Evolutionary conservation across 305 asterid genomes (phyloP).

Genomic region (Rubia occidens): DNA sequence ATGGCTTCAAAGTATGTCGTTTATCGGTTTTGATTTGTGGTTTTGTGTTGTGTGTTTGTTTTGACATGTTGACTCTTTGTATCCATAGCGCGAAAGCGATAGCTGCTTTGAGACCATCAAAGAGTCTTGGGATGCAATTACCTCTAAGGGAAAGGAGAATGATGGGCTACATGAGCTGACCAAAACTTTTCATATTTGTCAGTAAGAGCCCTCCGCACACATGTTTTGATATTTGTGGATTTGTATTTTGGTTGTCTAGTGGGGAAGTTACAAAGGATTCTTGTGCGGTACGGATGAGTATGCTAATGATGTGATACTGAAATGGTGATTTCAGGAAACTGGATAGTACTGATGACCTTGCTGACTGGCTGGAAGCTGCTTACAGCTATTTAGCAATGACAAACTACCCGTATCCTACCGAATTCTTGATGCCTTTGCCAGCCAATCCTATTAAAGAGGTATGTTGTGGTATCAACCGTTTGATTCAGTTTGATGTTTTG

Average conservation of each 20-base stretch:
- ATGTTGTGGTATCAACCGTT: conserved; percentile 5
- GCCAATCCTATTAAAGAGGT: conserved; percentile 86
- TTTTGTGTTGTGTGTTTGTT: background rate
- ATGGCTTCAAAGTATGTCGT: conserved; percentile 55
- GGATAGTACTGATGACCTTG: conserved; percentile 51
- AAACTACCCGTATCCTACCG: conserved; percentile 81
- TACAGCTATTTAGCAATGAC: conserved; percentile 90
- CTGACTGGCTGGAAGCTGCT: conserved; percentile 62
- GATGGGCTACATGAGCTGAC: conserved; percentile 59
- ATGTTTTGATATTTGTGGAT: background rate
- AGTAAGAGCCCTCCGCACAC: conserved; percentile 28
- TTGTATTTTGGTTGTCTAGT: background rate
- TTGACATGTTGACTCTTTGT: conserved; percentile 7
- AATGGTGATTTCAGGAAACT: conserved; percentile 51
- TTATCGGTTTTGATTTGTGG: background rate
- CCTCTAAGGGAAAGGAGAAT: conserved; percentile 35
- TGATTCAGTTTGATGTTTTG: background rate
- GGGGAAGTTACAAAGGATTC: background rate
- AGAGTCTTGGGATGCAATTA: conserved; percentile 65
- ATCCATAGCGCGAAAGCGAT: conserved; percentile 36
- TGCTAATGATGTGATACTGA: conserved; percentile 2
- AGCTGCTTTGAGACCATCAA: conserved; percentile 69
- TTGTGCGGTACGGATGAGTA: background rate
- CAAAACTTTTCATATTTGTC: conserved; percentile 54
- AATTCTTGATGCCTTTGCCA: conserved; percentile 87